phyloP scores from a whole-genome alignment of 768 basidiomycete species.

The Suillus placidus region DNA sequence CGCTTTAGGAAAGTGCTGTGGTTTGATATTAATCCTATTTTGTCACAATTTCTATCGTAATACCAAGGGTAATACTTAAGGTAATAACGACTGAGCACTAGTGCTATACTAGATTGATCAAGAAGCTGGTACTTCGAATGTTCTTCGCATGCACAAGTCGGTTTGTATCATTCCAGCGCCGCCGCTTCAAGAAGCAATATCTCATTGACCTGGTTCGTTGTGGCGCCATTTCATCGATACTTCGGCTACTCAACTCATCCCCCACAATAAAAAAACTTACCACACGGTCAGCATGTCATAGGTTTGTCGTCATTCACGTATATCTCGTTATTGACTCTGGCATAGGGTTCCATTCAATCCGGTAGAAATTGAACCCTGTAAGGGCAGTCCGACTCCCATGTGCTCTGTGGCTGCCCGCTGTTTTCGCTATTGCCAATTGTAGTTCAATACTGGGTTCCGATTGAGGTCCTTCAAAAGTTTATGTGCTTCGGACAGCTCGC shows the following conservation, averaged over 20 bases:
- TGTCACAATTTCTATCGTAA: not conserved
- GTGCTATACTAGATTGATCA: too few species aligned
- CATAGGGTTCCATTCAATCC: conserved; percentile 5
- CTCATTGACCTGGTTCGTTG: not conserved
- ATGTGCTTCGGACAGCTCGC: not conserved
- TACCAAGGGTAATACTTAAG: not conserved
- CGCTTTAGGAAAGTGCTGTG: conserved; percentile 37
- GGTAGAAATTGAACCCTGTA: conserved; percentile 5
- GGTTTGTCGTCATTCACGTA: conserved; percentile 3
- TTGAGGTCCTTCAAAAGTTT: too few species aligned
- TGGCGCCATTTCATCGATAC: not conserved
- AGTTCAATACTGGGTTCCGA: conserved; percentile 5
- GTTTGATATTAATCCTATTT: conserved; percentile 17
- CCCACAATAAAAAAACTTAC: not conserved
- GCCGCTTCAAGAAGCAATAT: not conserved
- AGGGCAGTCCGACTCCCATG: conserved; percentile 7
- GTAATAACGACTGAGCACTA: too few species aligned
- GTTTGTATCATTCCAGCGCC: not conserved
- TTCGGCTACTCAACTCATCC: not conserved
- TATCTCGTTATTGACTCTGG: not conserved
- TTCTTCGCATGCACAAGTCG: conserved; percentile 7
- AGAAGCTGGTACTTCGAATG: not conserved
- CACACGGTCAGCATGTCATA: not conserved
- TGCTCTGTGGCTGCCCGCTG: conserved; percentile 17
- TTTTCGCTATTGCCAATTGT: conserved; percentile 23